Base-by-base conservation (phyloP, 495 filamentous ascomycete species). In the Parachaetomium inaequale region DNA sequence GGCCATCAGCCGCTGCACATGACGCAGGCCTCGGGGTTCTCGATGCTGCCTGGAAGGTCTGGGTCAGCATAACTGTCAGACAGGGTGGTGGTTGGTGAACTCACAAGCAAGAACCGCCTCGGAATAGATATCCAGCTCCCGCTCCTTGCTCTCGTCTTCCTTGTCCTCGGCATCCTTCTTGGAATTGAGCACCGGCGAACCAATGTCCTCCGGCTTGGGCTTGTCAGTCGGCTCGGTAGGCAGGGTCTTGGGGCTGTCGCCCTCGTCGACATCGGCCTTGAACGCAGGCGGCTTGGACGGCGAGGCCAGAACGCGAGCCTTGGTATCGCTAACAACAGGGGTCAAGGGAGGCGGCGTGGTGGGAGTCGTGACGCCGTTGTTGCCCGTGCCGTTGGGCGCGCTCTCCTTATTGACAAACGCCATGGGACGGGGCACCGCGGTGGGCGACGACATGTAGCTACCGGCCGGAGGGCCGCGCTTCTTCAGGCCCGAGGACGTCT, bases 91-190 rank as follows among this genome's bases (percentile, higher is more conserved):
- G 8, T 6, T 46, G 56, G 25, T 10, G 26, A 12, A 74, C 82
- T 81, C 89, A 87, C 94, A 98, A 72, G 86, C 83, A 74, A 98
- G 79, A 28, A 91, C 93, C 58, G 90, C 88, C 67, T 96, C 88
- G 4, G 92, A 91, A 76, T 94, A 98, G 67, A 98, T 98, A 74
- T 97, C 92, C 26, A 81, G 81, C 71, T 97, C 91, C 7, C 89
- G 82, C 59, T 84, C 84, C 58, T 83, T 78, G 72, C 83, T 91
- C 63, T 84, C 80, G 0, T 83, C 82, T 50, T 87, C 81, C 23
- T 80, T 80, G 66, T 92, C 88, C 62, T 81, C 79, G 46, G 56
- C 62, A 40, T 76, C 76, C 75, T 83, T 86, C 71, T 78, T 82
- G 32, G 63, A 75, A 14, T 74, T 66, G 3, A 82, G 55, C 34